phyloP scores from a whole-genome alignment of 805 yeast species.

The Yarrowia yakushimensis region DNA sequence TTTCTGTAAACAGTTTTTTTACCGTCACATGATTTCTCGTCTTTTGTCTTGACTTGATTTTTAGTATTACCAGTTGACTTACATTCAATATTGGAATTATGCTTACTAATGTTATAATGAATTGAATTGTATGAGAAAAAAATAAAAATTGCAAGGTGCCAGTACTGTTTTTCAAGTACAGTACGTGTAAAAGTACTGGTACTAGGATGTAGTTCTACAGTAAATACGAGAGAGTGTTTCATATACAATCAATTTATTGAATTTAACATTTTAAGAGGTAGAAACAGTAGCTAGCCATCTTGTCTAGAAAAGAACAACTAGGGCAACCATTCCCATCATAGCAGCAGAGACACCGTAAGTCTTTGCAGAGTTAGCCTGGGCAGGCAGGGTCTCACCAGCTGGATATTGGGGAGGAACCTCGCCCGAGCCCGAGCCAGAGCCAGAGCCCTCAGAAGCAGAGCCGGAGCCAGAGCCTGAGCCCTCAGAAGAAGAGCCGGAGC shows the following conservation, averaged over 20 bases:
- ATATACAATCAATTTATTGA: background rate
- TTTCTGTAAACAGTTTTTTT: too few species aligned
- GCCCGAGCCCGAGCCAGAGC: constrained; percentile 22
- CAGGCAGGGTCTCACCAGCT: background rate
- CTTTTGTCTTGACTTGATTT: too few species aligned
- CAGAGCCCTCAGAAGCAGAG: background rate
- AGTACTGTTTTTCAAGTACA: too few species aligned
- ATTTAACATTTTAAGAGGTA: background rate
- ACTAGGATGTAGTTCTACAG: background rate
- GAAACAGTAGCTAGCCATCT: background rate
- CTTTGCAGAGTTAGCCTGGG: constrained; percentile 25
- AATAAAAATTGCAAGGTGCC: too few species aligned
- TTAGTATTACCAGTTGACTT: too few species aligned
- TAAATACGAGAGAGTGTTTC: too few species aligned
- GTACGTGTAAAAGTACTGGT: too few species aligned
- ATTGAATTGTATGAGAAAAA: too few species aligned
- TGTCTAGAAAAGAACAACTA: constrained; percentile 8
- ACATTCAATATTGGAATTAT: too few species aligned
- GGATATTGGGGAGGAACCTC: constrained; percentile 8
- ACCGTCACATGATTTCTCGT: too few species aligned
- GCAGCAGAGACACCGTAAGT: constrained; percentile 4
- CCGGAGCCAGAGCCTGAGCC: constrained; percentile 11
- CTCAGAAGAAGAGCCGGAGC: constrained; percentile 20
- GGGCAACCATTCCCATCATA: constrained; percentile 7
- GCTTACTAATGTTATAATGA: too few species aligned